phyloP scores from a whole-genome alignment of 805 yeast genomes.

The Groenewaldozyma salmanticensis region DNA sequence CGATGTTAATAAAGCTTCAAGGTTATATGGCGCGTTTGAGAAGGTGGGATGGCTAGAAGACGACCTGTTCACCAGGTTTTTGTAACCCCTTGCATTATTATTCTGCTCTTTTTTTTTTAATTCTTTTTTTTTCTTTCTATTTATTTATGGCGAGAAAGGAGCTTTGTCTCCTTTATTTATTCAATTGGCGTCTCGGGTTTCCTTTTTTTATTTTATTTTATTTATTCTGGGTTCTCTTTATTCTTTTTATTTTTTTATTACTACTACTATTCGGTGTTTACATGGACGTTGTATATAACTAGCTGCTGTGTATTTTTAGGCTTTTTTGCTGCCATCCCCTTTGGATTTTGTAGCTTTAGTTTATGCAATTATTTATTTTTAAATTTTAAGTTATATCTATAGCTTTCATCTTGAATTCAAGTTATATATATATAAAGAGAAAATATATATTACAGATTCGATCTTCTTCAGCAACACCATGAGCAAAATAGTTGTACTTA shows the following conservation, averaged over 20 bases:
- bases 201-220: slow-evolving; percentile 3
- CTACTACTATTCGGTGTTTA: slow-evolving; percentile 5
- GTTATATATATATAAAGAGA: too few species aligned
- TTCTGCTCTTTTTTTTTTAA: not conserved
- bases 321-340: too few species aligned
- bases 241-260: slow-evolving; percentile 3
- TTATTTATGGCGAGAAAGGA: too few species aligned
- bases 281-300: too few species aligned
- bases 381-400: too few species aligned
- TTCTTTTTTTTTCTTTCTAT: slow-evolving; percentile 1
- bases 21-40: slow-evolving; percentile 84
- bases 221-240: slow-evolving; percentile 2
- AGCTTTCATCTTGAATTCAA: too few species aligned
- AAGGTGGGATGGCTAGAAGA: slow-evolving; percentile 89
- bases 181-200: not conserved
- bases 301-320: too few species aligned
- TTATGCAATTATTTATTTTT: too few species aligned
- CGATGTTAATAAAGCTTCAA: slow-evolving; percentile 92
- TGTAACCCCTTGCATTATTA: slow-evolving; percentile 24
- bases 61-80: slow-evolving; percentile 45
- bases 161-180: not conserved
- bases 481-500: slow-evolving; percentile 13
- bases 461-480: slow-evolving; percentile 1
- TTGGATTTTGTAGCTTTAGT: too few species aligned
- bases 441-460: too few species aligned